Evolutionary conservation across 2,329 filamentous ascomycete genomes (phyloP).

Genomic region (Stemphylium beticola): DNA sequence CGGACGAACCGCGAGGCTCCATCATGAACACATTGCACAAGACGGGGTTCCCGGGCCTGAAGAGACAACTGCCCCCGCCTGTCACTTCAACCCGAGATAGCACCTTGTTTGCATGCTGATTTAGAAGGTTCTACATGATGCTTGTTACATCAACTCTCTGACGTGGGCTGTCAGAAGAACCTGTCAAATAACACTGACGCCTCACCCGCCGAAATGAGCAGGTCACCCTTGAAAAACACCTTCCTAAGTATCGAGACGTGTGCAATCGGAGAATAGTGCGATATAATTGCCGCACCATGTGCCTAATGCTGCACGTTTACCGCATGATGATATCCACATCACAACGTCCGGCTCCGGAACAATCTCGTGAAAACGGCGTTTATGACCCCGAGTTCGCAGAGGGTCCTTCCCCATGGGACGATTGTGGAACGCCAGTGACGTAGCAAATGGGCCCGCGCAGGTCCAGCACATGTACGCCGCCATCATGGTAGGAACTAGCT

Average conservation of each 20-base stretch:
- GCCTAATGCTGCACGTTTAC: not conserved
- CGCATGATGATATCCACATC: slow-evolving; percentile 3
- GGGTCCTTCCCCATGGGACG: slow-evolving; percentile 6
- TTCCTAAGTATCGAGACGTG: not conserved
- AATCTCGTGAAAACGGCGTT: not conserved
- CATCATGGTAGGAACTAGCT: slow-evolving; percentile 2
- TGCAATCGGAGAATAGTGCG: not conserved
- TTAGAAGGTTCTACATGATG: not conserved
- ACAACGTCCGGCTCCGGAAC: slow-evolving; percentile 5
- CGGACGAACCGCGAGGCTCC: not conserved
- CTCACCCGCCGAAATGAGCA: not conserved
- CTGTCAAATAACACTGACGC: not conserved
- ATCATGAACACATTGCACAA: too few species aligned
- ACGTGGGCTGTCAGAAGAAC: not conserved
- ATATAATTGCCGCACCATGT: not conserved
- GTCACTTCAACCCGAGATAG: not conserved
- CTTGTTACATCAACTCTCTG: not conserved
- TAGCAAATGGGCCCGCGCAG: not conserved
- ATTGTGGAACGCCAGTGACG: slow-evolving; percentile 7
- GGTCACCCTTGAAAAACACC: not conserved
- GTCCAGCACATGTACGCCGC: not conserved
- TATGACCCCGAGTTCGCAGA: slow-evolving; percentile 1
- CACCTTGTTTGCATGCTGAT: not conserved
- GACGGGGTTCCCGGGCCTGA: too few species aligned
- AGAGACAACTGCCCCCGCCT: not conserved